phyloP scores from a whole-genome alignment of 805 yeast species.

The Starmerella etchellsii region DNA sequence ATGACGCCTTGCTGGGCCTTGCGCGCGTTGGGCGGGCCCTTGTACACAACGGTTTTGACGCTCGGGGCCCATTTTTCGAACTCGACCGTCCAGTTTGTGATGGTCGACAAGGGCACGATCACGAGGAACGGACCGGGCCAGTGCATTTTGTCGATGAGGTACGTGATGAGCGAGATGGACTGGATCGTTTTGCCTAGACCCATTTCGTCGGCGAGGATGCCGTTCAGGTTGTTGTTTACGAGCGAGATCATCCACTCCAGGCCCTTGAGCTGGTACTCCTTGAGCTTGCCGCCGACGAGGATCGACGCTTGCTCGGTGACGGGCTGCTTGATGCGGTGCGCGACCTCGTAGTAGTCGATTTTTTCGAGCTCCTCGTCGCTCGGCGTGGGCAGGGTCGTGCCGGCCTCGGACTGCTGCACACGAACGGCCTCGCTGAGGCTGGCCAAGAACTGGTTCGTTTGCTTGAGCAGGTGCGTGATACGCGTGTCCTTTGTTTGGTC shows the following conservation, averaged over 20 bases:
- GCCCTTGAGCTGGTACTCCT: slow-evolving; percentile 90
- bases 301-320: slow-evolving; percentile 70
- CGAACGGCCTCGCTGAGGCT: slow-evolving; percentile 83
- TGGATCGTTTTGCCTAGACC: slow-evolving; percentile 97
- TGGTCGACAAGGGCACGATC: slow-evolving; percentile 85
- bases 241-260: slow-evolving; percentile 97
- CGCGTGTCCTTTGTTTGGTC: slow-evolving; percentile 97
- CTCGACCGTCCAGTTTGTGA: slow-evolving; percentile 91
- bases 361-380: slow-evolving; percentile 33
- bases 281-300: slow-evolving; percentile 78
- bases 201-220: slow-evolving; percentile 97
- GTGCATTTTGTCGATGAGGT: slow-evolving; percentile 63
- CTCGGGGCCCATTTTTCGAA: slow-evolving; percentile 97
- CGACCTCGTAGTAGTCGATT: slow-evolving; percentile 83
- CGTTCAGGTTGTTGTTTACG: slow-evolving; percentile 84
- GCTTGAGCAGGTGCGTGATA: slow-evolving; percentile 83
- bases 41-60: slow-evolving; percentile 68
- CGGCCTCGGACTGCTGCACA: slow-evolving; percentile 49
- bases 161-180: slow-evolving; percentile 74
- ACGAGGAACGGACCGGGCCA: slow-evolving; percentile 79
- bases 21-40: slow-evolving; percentile 84
- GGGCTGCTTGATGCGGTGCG: slow-evolving; percentile 74
- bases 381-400: slow-evolving; percentile 8
- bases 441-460: slow-evolving; percentile 82
- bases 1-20: slow-evolving; percentile 60